A percentile compares a stretch with the other conserved stretches of the same genome.
Evolutionary conservation across 805 yeast species (phyloP).

Genomic region (Wickerhamiella occidentalis): DNA sequence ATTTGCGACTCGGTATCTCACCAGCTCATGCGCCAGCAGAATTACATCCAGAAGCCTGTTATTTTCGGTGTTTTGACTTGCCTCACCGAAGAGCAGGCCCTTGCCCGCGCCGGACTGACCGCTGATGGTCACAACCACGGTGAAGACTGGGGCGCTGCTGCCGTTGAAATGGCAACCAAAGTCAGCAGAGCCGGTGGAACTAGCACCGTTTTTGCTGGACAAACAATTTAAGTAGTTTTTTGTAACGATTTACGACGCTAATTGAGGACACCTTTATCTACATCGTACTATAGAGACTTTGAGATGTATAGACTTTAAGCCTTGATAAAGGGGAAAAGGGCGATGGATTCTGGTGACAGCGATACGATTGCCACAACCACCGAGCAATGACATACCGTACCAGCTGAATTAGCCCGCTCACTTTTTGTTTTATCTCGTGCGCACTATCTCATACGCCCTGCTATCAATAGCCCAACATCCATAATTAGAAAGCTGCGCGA

Average conservation of each 20-base stretch:
- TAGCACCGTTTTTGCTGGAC: not conserved
- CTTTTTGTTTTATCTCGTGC: no score
- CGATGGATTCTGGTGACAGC: no score
- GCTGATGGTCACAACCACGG: constrained; percentile 87
- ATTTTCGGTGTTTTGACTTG: constrained; percentile 92
- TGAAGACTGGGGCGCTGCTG: constrained; percentile 97
- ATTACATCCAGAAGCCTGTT: constrained; percentile 58
- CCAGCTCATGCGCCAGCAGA: constrained; percentile 73
- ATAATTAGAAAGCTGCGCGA: not conserved
- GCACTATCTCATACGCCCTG: no score
- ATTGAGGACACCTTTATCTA: no score
- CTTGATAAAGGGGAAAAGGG: no score
- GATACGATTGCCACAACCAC: no score
- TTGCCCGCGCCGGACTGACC: constrained; percentile 75
- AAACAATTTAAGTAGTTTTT: not conserved
- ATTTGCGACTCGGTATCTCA: constrained; percentile 83
- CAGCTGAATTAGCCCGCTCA: no score
- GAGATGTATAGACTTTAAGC: no score
- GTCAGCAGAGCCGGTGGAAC: constrained; percentile 6
- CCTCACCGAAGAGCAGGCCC: constrained; percentile 87
- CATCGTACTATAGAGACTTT: no score
- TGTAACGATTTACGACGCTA: not conserved
- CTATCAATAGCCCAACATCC: not conserved
- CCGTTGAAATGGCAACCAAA: constrained; percentile 74
- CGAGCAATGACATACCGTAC: no score